Conservation (phyloP, 805 yeast species). For the Tetrapisispora taiwanensis region DNA sequence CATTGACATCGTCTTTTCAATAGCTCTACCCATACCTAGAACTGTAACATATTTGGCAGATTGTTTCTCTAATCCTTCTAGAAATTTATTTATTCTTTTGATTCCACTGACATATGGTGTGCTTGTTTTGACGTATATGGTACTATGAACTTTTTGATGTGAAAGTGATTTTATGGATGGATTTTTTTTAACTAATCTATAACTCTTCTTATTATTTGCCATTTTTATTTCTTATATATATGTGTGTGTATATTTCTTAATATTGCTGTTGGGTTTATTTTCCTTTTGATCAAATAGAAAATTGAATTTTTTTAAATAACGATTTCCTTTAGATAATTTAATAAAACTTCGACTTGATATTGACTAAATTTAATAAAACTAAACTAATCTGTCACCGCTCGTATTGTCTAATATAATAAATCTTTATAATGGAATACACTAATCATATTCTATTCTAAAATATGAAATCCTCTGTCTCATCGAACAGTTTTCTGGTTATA, state of each 20-base stretch:
- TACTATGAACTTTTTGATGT: constrained; percentile 37
- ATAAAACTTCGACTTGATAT: too few relatives aligned
- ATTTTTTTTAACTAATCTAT: constrained; percentile 1
- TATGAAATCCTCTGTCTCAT: too few relatives aligned
- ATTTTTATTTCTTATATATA: neutral
- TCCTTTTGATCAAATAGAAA: too few relatives aligned
- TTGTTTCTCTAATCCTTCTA: constrained; percentile 38
- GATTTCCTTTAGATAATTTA: too few relatives aligned
- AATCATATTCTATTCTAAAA: too few relatives aligned
- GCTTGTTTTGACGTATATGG: constrained; percentile 46
- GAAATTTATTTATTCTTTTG: constrained; percentile 48
- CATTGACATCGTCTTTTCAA: constrained; percentile 51
- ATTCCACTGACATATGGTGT: constrained; percentile 70
- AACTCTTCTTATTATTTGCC: neutral
- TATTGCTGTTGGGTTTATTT: too few relatives aligned
- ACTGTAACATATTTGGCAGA: constrained; percentile 41
- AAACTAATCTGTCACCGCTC: too few relatives aligned
- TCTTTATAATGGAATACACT: too few relatives aligned
- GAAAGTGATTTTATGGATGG: constrained; percentile 27
- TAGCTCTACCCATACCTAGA: constrained; percentile 68
- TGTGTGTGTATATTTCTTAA: neutral
- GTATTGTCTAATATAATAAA: too few relatives aligned
- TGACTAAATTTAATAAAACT: too few relatives aligned
- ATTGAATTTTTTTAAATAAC: too few relatives aligned
- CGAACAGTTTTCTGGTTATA: too few relatives aligned